Evolutionary conservation across 495 filamentous ascomycete genomes (phyloP), one percentile per base, ranked within the genome.

Genomic region (Xylaria acuta): DNA sequence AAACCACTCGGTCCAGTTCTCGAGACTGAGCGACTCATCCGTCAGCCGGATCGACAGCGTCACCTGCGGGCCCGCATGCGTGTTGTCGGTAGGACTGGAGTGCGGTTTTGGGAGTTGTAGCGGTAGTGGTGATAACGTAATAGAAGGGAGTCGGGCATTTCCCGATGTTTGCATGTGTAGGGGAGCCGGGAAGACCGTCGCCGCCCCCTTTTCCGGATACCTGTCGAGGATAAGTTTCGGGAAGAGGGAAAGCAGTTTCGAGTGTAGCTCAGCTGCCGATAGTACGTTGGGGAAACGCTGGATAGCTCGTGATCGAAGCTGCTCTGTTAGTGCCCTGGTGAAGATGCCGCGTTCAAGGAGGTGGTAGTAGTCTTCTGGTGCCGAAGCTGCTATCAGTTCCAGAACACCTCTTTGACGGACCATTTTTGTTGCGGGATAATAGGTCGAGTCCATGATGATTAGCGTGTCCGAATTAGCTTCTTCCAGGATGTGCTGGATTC

Each of bases 361-460:
- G 27, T 80, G 71, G 45, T 75, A 75, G 71, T 85, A 84, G 36
- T 85, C 84, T 47, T 85, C 83, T 40, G 83, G 82, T 27, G 82
- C 80, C 3, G 84, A 82, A 0, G 85, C 85, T 9, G 84, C 85
- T 60, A 87, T 82, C 30, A 87, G 65, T 73, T 87, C 84, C 64
- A 87, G 72, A 64, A 86, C 82, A 25, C 84, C 84, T 59, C 77
- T 75, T 49, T 78, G 78, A 18, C 82, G 79, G 22, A 80, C 79
- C 59, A 79, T 79, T 66, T 80, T 81, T 9, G 82, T 80, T 30
- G 83, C 80, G 0, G 85, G 84, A 49, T 82, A 86, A 70, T 86
- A 85, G 0, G 83, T 82, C 38, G 83, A 78, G 76, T 87, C 85
- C 83, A 87, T 83, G n/a, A 87, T 72, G 74, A 87, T 80, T n/a